Evolutionary conservation across 345 rosid genomes (phyloP), one percentile per base, ranked within the genome.

Genomic region (Diplotaxis tenuifolia): DNA sequence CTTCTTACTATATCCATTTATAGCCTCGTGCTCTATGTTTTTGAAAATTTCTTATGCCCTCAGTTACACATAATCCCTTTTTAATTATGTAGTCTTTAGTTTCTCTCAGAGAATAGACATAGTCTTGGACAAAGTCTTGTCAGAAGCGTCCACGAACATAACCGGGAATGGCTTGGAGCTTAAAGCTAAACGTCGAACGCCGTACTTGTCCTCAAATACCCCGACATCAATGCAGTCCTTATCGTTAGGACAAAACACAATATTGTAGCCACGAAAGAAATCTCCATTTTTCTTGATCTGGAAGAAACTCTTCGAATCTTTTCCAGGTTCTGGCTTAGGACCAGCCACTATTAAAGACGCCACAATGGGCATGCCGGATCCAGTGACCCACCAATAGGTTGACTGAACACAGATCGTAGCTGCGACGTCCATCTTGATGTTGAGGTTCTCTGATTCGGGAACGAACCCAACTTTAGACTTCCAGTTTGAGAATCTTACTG

Each of bases 141-240:
- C 47, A 5, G 7, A 5, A 42, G 49, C 5, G 3, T 5, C 5
- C 49, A 42, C 7, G 49, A 42, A 86, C 80, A 62, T 23, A 73
- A 88, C 83, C 62, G 54, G 61, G 77, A 87, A 82, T 2, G 96
- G 88, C 6, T 25, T 47, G 38, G 82, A 81, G 15, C 78, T 83
- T 40, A 87, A 68, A 58, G 89, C 88, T 74, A 87, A 70, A 64
- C 83, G 79, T 32, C 90, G 27, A 6, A 22, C 75, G 12, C 83
- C 83, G 2, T 34, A n/a, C 57, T 25, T 62, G 36, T 86, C 87
- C 0, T 65, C 25, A 38, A 50, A 88, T 32, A 86, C 50, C 20
- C 92, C 89, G 36, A 87, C 63, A 40, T 57, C 20, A 12, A 27
- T 57, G 62, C 62, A 55, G 6, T 55, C 16, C 0, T 10, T 54